phyloP scores from a whole-genome alignment of 345 rosid genomes.

The Combretum micranthum region DNA sequence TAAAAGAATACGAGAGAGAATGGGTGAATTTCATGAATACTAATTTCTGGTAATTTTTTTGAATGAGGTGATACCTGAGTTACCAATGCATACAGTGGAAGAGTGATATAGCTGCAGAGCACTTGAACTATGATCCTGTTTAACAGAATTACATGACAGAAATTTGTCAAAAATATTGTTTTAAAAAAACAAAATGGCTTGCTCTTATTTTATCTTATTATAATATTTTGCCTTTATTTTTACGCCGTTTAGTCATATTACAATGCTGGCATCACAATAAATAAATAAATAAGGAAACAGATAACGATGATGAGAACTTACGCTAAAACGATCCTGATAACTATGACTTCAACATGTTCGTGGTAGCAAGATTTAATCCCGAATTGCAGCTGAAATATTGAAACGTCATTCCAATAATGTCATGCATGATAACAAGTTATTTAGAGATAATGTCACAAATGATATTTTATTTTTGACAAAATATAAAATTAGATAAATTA shows the following conservation, averaged over 20 bases:
- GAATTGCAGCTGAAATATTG: conserved; percentile 35
- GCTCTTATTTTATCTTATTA: background rate
- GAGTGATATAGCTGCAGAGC: conserved; percentile 68
- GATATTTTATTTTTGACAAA: too few species aligned
- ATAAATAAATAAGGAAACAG: too few species aligned
- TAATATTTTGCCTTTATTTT: background rate
- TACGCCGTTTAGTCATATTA: background rate
- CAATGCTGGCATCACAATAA: too few species aligned
- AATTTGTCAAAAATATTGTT: too few species aligned
- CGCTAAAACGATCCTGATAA: conserved; percentile 55
- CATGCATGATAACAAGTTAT: background rate
- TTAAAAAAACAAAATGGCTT: too few species aligned
- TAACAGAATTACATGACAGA: background rate
- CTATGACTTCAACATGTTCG: conserved; percentile 24
- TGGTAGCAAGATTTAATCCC: conserved; percentile 61
- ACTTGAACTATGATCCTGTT: conserved; percentile 56
- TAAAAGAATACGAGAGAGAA: too few species aligned
- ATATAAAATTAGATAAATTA: too few species aligned
- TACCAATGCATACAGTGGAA: conserved; percentile 78
- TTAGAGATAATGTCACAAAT: too few species aligned
- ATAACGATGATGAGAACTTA: conserved; percentile 24
- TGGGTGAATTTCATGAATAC: too few species aligned
- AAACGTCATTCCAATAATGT: background rate
- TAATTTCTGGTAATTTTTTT: too few species aligned
- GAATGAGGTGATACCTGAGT: conserved; percentile 38